Base-by-base conservation (phyloP, 2,329 filamentous ascomycete genomes). In the Pseudocercospora ulei region DNA sequence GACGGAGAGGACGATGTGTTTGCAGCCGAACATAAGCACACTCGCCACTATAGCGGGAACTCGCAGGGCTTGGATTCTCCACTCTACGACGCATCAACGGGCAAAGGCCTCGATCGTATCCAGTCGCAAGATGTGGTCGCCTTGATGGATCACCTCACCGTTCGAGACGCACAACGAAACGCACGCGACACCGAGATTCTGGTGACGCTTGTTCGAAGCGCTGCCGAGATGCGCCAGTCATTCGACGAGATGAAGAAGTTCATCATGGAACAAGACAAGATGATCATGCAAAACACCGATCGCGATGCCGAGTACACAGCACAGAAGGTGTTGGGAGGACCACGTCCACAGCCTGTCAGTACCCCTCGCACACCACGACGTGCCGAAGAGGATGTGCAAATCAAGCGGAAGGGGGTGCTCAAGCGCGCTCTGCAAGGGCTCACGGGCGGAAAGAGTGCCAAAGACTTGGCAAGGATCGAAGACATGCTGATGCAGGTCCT, bases 81-180 rank as follows among this genome's bases (percentile, higher is more conserved):
- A 2, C 69, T 96, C 12, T 96, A 94, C 56, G 90, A 98, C 58
- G 78, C 83, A 43, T 75, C 87, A 3, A 93, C 83, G 1, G 88
- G 88, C 36, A 78, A 76, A 46, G 87, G 86, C 20, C 82, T 94
- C 36, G 87, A 96, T 50, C 74, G 80, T 31, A 96, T 98, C 35
- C 81, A 96, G 59, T 94, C 86, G 29, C 90, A 92, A 64, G 90
- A 98, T 56, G 92, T 98, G 53, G 82, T 98, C 48, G 85, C 88
- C 14, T 68, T 98, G 44, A 98, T 98, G 90, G 88, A 98, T 58
- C 90, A 98, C 62, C 78, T 98, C 47, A 96, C 92, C 59, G 90
- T 96, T 47, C 81, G 90, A 22, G 90, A 98, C 65, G 90, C 88
- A 25, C 88, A 96, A 64, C 80, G 90, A 43, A 96, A 90, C 62